Evolutionary conservation across 495 filamentous ascomycete genomes (phyloP).

Genomic region (Recurvomyces mirabilis): DNA sequence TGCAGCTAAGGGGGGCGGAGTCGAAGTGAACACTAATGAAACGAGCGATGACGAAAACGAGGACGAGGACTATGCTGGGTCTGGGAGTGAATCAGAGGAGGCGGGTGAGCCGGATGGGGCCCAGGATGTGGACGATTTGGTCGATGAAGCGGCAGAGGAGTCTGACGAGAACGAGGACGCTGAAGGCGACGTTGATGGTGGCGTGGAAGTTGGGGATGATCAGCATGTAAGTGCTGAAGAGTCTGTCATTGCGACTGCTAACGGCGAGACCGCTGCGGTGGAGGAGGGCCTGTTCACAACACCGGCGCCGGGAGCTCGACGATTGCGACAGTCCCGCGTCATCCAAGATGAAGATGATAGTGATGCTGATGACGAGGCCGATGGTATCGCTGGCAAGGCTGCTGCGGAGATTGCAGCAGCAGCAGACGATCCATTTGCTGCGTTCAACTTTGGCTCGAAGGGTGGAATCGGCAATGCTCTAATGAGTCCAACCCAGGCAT

Average conservation of each 20-base stretch:
- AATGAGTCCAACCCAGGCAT: conserved; percentile 81
- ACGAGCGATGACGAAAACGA: conserved; percentile 53
- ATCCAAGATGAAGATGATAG: conserved; percentile 26
- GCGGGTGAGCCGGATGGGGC: conserved; percentile 34
- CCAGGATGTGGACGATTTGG: conserved; percentile 26
- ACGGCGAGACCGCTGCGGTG: too few relatives aligned
- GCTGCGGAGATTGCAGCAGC: background rate
- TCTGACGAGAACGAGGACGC: conserved; percentile 15
- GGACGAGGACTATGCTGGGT: conserved; percentile 45
- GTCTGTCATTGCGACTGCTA: background rate
- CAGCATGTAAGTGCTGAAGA: background rate
- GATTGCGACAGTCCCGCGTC: conserved; percentile 5
- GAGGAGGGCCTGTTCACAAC: too few relatives aligned
- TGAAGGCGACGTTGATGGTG: conserved; percentile 4
- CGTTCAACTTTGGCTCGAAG: conserved; percentile 28
- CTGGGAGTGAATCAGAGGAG: conserved; percentile 41
- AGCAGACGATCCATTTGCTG: conserved; percentile 26
- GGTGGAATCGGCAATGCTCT: conserved; percentile 8
- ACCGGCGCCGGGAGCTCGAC: background rate
- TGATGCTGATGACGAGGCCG: conserved; percentile 21
- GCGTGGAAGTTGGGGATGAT: conserved; percentile 17
- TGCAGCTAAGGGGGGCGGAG: conserved; percentile 50
- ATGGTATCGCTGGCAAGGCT: background rate
- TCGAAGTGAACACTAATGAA: conserved; percentile 39
- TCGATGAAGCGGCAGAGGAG: conserved; percentile 23